A percentile compares a stretch with the other conserved stretches of the same genome.
Conservation (phyloP, 2,329 filamentous ascomycete genomes). For the Lachnellula arida region DNA sequence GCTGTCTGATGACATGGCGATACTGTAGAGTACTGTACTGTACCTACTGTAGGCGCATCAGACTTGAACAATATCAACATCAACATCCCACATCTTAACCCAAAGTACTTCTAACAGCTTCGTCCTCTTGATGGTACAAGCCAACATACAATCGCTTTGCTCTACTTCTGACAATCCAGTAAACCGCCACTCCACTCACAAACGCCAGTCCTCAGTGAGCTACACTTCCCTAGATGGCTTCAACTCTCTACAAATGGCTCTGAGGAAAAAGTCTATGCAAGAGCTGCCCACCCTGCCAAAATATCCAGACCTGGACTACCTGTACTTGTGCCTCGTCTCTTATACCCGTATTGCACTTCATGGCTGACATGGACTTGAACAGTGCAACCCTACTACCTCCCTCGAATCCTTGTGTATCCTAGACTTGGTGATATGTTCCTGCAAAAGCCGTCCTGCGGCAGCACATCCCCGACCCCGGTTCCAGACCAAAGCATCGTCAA, state of each 20-base stretch:
- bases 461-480: slow-evolving; percentile 4
- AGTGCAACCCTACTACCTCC: background rate
- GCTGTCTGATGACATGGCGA: too few relatives aligned
- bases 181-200: background rate
- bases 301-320: background rate
- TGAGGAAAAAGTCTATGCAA: background rate
- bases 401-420: background rate
- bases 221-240: background rate
- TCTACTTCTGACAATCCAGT: background rate
- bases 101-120: background rate
- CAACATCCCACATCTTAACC: too few relatives aligned
- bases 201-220: background rate
- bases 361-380: background rate
- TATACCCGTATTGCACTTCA: background rate
- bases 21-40: too few relatives aligned
- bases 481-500: background rate
- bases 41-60: too few relatives aligned
- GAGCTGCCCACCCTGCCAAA: background rate
- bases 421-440: slow-evolving; percentile 20
- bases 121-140: background rate
- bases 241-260: background rate
- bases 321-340: background rate
- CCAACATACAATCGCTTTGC: background rate
- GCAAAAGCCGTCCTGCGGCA: slow-evolving; percentile 19
- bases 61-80: background rate